Conservation (phyloP, 306 rosid genomes). For the Argentina anserina region DNA sequence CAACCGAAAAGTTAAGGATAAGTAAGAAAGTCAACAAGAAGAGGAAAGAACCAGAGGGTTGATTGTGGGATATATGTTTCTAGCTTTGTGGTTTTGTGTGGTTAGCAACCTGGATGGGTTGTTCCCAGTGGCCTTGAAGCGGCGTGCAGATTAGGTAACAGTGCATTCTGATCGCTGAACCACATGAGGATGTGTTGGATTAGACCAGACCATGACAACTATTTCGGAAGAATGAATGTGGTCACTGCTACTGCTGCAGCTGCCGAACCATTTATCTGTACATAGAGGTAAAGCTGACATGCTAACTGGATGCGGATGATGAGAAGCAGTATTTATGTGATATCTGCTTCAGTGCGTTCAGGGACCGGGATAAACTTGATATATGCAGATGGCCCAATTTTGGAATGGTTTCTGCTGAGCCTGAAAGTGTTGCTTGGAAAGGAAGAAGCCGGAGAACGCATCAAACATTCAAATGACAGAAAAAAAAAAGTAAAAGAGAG, state of each 20-base stretch:
- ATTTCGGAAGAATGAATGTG: background rate
- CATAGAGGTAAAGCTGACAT: constrained; percentile 81
- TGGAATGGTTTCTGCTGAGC: constrained; percentile 58
- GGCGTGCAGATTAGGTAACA: constrained; percentile 17
- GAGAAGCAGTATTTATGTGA: constrained; percentile 53
- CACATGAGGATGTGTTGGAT: constrained; percentile 31
- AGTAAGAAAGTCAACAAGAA: constrained; percentile 75
- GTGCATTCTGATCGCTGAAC: constrained; percentile 25
- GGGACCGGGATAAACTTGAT: constrained; percentile 34
- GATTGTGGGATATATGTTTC: constrained; percentile 27
- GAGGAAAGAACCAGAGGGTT: constrained; percentile 81
- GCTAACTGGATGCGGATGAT: constrained; percentile 74
- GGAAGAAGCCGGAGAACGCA: constrained; percentile 32
- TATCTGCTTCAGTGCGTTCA: constrained; percentile 42
- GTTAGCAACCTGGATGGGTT: constrained; percentile 29
- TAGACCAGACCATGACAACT: background rate
- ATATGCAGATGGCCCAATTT: constrained; percentile 54
- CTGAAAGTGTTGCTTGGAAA: constrained; percentile 44
- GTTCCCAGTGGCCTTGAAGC: constrained; percentile 23
- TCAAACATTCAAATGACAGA: constrained; percentile 29
- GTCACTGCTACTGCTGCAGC: constrained; percentile 43
- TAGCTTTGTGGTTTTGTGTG: constrained; percentile 4
- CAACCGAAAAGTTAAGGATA: constrained; percentile 58
- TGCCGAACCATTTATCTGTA: constrained; percentile 56
- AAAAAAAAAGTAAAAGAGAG: constrained; percentile 41